phyloP scores from a whole-genome alignment of 352 stramenopile species.

The Globisporangium ultimum region DNA sequence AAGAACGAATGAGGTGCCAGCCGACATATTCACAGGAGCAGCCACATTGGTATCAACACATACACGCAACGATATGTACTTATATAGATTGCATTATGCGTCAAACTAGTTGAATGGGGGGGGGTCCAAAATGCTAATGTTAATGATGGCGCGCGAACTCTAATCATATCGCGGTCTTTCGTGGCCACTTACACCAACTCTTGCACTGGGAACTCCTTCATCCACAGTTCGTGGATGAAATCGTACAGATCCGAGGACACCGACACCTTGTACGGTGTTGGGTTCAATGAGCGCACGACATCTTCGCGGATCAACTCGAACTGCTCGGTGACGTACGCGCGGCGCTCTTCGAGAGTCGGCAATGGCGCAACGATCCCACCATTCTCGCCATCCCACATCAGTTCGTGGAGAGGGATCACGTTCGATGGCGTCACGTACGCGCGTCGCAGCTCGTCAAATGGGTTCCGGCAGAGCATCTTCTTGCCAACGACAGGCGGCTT shows the following conservation, averaged over 20 bases:
- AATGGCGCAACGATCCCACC: slow-evolving; percentile 63
- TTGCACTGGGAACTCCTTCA: slow-evolving; percentile 85
- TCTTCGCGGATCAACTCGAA: slow-evolving; percentile 93
- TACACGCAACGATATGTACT: slow-evolving; percentile 3
- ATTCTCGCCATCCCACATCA: slow-evolving; percentile 90
- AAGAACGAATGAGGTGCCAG: slow-evolving; percentile 31
- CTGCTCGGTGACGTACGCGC: slow-evolving; percentile 88
- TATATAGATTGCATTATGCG: slow-evolving; percentile 6
- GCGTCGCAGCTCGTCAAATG: slow-evolving; percentile 95
- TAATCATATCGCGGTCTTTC: neutral
- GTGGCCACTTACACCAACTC: slow-evolving; percentile 60
- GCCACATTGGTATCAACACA: too few relatives aligned
- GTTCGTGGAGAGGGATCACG: slow-evolving; percentile 87
- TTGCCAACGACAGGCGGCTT: slow-evolving; percentile 74
- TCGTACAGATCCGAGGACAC: slow-evolving; percentile 85
- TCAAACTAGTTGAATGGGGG: neutral
- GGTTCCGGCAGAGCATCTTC: slow-evolving; percentile 93
- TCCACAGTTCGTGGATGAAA: slow-evolving; percentile 97
- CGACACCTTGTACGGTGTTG: slow-evolving; percentile 94
- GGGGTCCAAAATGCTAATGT: too few relatives aligned
- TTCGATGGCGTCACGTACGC: slow-evolving; percentile 90
- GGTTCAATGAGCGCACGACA: slow-evolving; percentile 94
- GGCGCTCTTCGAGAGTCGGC: slow-evolving; percentile 74
- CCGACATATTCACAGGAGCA: neutral
- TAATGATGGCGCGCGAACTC: too few relatives aligned